These are phyloP conservation scores for Vaucheria bursata DNA, from an alignment of 352 stramenopile species.

Conservation along the genomic window DNA sequence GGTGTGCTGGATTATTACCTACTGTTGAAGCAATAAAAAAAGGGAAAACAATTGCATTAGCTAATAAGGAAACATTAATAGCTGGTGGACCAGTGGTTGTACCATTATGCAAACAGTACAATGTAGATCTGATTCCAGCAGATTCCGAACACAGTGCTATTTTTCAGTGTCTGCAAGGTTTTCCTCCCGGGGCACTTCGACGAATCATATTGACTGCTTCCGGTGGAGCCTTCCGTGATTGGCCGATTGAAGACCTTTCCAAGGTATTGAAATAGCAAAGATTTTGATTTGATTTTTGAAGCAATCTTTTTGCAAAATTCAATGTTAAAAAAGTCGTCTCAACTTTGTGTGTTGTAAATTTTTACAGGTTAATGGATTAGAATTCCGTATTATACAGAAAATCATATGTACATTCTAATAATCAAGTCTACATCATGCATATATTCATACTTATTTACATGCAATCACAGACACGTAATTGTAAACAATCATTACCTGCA, in stretches of 20 bases:
- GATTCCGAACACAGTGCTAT: slow-evolving; percentile 72
- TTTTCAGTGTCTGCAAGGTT: slow-evolving; percentile 72
- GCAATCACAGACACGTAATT: too few species aligned
- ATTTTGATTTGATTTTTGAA: too few species aligned
- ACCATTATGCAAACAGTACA: slow-evolving; percentile 61
- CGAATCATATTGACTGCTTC: slow-evolving; percentile 68
- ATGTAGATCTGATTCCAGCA: slow-evolving; percentile 69
- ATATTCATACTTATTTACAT: too few species aligned
- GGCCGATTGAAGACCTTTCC: slow-evolving; percentile 47
- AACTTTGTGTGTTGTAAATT: too few species aligned
- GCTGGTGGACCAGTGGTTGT: slow-evolving; percentile 66
- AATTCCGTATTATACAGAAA: too few species aligned
- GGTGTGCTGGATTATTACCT: slow-evolving; percentile 59
- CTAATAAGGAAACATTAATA: slow-evolving; percentile 78
- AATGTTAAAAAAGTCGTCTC: too few species aligned
- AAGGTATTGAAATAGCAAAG: too few species aligned
- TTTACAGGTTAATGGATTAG: too few species aligned
- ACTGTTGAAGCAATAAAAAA: slow-evolving; percentile 54
- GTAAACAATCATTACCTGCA: too few species aligned
- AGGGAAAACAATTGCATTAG: slow-evolving; percentile 71
- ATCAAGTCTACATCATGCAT: too few species aligned
- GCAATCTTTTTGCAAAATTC: too few species aligned
- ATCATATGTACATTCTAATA: too few species aligned
- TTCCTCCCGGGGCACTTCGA: slow-evolving; percentile 60
- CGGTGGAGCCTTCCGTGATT: slow-evolving; percentile 66